Conservation (phyloP, 768 basidiomycete genomes). For the Boletus rubroflammeus region DNA sequence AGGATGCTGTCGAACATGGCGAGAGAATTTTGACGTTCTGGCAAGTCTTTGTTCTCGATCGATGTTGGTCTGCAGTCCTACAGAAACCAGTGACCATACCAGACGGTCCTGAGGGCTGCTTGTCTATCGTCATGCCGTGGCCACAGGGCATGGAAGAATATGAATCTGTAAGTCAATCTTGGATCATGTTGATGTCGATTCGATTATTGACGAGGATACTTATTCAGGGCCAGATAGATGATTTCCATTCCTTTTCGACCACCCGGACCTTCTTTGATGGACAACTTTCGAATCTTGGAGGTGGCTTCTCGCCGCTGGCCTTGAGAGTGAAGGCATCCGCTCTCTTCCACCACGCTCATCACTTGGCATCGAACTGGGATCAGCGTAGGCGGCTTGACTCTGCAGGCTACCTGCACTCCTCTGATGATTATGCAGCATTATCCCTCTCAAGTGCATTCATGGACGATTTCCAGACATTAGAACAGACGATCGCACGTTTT, state of each 20-base stretch:
- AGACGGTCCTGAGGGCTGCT: conserved; percentile 54
- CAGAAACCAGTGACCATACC: conserved; percentile 64
- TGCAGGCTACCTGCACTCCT: conserved; percentile 9
- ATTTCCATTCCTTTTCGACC: conserved; percentile 52
- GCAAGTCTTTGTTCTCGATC: conserved; percentile 79
- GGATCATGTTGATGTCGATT: conserved; percentile 2
- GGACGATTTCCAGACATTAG: conserved; percentile 59
- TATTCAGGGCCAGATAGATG: conserved; percentile 54
- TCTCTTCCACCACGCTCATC: conserved; percentile 65
- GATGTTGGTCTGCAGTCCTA: conserved; percentile 75
- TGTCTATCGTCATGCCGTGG: conserved; percentile 72
- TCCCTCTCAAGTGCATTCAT: conserved; percentile 46
- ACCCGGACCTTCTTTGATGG: conserved; percentile 61
- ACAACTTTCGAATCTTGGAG: conserved; percentile 44
- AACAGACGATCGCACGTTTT: conserved; percentile 63
- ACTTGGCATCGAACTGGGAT: conserved; percentile 58
- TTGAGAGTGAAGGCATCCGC: conserved; percentile 75
- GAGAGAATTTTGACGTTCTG: conserved; percentile 77
- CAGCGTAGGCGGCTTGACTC: conserved; percentile 42
- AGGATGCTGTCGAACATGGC: conserved; percentile 58
- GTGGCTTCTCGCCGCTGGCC: conserved; percentile 60
- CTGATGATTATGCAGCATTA: conserved; percentile 35
- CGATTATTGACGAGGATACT: conserved; percentile 15
- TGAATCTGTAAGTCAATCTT: conserved; percentile 50
- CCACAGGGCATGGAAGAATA: conserved; percentile 72